Conservation (phyloP, 208 protist species). For the Acanthamoeba triangularis region DNA sequence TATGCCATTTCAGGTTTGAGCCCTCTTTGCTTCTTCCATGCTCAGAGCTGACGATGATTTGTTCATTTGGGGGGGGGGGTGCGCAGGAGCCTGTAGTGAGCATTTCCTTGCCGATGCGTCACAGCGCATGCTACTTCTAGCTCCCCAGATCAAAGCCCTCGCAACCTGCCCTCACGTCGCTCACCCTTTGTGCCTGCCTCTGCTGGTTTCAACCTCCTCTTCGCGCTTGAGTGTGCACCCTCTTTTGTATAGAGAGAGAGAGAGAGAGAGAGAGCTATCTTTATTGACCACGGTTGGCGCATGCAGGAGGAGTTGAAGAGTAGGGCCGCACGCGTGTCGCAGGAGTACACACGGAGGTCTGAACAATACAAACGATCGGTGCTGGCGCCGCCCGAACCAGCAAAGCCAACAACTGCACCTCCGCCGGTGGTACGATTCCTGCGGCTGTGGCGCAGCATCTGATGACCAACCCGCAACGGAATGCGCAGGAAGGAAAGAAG, state of each 20-base stretch:
- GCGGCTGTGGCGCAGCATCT: too few relatives aligned
- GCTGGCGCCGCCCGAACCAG: background rate
- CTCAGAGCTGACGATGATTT: too few relatives aligned
- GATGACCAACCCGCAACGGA: too few relatives aligned
- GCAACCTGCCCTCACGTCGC: background rate
- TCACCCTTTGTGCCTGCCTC: background rate
- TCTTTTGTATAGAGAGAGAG: too few relatives aligned
- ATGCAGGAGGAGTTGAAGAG: slow-evolving; percentile 3
- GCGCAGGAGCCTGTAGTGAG: slow-evolving; percentile 44
- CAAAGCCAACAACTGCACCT: too few relatives aligned
- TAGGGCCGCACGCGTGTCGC: background rate
- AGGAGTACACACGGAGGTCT: background rate
- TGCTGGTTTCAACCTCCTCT: background rate
- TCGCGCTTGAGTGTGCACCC: too few relatives aligned
- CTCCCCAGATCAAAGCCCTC: slow-evolving; percentile 59
- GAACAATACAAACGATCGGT: background rate
- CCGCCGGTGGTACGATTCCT: too few relatives aligned
- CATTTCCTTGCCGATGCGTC: slow-evolving; percentile 40
- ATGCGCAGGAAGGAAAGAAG: background rate
- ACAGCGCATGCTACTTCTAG: slow-evolving; percentile 33
- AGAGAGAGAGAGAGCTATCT: too few relatives aligned
- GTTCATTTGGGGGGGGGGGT: too few relatives aligned
- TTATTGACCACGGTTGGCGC: too few relatives aligned
- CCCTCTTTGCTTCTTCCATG: too few relatives aligned
- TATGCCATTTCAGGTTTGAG: slow-evolving; percentile 64